Evolutionary conservation across 768 basidiomycete species (phyloP).

Genomic region (Kwoniella mangroviensis): DNA sequence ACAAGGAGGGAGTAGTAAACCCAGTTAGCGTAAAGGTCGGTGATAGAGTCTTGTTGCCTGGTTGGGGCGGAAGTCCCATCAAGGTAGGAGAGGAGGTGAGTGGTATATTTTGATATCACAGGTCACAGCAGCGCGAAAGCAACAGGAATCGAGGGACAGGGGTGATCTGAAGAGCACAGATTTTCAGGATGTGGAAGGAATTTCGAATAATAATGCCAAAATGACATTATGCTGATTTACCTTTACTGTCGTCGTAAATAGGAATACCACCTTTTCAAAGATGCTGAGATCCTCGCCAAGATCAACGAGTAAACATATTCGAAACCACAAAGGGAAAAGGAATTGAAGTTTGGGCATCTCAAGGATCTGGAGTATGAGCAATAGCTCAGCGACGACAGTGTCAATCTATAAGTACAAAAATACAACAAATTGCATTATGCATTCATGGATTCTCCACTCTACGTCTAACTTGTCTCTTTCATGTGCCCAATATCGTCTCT

Average conservation of each 20-base stretch:
- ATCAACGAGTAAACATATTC: conserved; percentile 72
- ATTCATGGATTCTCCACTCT: conserved; percentile 16
- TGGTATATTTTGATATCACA: conserved; percentile 28
- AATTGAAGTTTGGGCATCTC: not conserved
- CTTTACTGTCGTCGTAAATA: conserved; percentile 54
- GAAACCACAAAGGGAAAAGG: not conserved
- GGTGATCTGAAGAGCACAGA: not conserved
- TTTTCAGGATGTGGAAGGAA: not conserved
- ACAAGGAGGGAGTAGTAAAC: conserved; percentile 77
- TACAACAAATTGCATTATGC: conserved; percentile 10
- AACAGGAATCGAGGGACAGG: not conserved
- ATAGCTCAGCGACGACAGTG: not conserved
- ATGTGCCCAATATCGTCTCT: no score
- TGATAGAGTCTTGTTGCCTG: conserved; percentile 89
- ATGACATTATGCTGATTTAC: conserved; percentile 8
- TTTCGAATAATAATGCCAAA: not conserved
- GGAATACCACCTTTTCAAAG: conserved; percentile 96
- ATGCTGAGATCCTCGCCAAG: conserved; percentile 93
- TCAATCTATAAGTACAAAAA: not conserved
- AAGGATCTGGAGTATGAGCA: not conserved
- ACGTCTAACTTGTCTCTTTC: not conserved
- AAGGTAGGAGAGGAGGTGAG: conserved; percentile 95
- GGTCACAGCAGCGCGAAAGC: not conserved
- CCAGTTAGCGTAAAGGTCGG: conserved; percentile 82
- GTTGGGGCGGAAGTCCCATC: conserved; percentile 94